Base-by-base conservation (phyloP, 2,329 filamentous ascomycete genomes). In the Graphiopsis chlorocephala region DNA sequence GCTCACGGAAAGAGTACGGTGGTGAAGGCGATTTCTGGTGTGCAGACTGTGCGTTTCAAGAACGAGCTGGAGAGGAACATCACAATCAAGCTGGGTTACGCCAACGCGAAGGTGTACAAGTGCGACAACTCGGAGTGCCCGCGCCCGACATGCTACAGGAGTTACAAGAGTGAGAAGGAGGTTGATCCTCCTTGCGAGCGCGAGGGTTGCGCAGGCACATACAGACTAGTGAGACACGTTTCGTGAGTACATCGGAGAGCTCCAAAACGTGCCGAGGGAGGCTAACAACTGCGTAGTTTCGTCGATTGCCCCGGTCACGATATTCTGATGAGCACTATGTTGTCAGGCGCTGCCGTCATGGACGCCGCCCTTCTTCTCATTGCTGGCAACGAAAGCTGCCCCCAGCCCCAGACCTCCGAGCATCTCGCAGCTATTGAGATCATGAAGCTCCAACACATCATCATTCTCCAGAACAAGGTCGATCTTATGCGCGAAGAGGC, bases 271-370 rank as follows among this genome's bases (percentile, higher is more conserved):
- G 12, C 11, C 6, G 38, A 28, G 59, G 20, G 28, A 55, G 38
- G 53, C 69, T 71, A 57, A 71, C 66, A 42, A 23, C 10, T 1
- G 47, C 50, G 6, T 66, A 77, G 92, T 17, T 99, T 98, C 78
- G 95, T 98, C 72, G 95, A 98, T 81, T 98, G 95, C 85, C 95
- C 95, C 64, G 95, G 95, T 80, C 95, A 99, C 91, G 95, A 99
- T 83, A 99, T 99, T 93, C 93, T 99, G 79, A 99, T 99, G 95
- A 98, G 94, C 82, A 99, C 95, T 74, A 99, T 99, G 95, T 89
- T 99, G 85, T 99, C 95, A 76, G 95, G 95, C 76, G 95, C 95
- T 73, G 95, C 95, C 69, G 95, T 99, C 86, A 99, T 99, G 95
- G 95, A 99, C 81, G 95, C 95, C 70, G 95, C 95, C 20, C 87